Base-by-base conservation (phyloP, 2,329 filamentous ascomycete genomes). In the Cadophora luteo-olivacea region DNA sequence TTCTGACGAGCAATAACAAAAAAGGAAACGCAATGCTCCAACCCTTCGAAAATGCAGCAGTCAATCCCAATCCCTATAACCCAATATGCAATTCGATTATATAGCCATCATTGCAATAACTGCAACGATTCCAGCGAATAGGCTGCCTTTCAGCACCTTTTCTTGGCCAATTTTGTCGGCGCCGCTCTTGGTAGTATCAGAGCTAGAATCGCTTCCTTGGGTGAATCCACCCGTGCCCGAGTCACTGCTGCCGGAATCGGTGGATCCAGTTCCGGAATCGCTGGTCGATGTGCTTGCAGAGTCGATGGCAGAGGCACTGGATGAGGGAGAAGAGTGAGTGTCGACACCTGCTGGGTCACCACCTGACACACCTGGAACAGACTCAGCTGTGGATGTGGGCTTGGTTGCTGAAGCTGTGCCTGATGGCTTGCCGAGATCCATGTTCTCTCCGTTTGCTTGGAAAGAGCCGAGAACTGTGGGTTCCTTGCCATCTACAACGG, bases 1-100 rank as follows among this genome's bases (percentile, higher is more conserved):
- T 51, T 14, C 36, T 25, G 16, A 49, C 61, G 1, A 58, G 25
- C 25, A 66, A 62, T 25, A 65, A 48, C 25, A 29, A 29, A 29
- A 66, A 62, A 62, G 41, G 54, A 65, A 69, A 70, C 61, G 71
- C 71, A 65, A 69, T 66, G 63, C 65, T 61, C 69, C 22, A 54
- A 52, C 69, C 19, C n/a, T 36, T 58, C 41, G 65, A 63, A 67
- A 70, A 72, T 71, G 72, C 70, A 66, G n/a, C 66, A 62, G 57
- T 41, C 94, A 97, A 78, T 94, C 90, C 54, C 97, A 84, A 2
- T 87, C 87, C 78, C 97, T 86, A 92, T 91, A 72, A 97, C 91
- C 19, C 14, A 51, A 45, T 97, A 96, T 0, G 89, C 89, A 19
- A 89, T 85, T 38, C 22, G 22, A 32, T 24, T 71, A 78, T 52